Base-by-base conservation (phyloP, 768 basidiomycete species). In the Tephrocybe sp. region DNA sequence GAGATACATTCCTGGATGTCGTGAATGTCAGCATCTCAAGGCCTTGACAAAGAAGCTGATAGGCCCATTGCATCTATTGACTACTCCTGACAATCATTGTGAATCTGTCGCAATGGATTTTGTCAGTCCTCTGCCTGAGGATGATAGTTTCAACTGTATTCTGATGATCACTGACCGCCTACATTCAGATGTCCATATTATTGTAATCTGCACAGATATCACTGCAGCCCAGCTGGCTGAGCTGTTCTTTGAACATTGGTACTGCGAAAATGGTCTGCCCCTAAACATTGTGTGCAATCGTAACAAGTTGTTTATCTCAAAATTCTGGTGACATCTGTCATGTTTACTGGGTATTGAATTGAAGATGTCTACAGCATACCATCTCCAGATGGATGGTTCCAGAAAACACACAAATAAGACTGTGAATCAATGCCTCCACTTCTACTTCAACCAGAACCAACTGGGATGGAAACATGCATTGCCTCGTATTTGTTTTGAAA, bases 231-330 rank as follows among this genome's bases (percentile, higher is more conserved):
- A 62, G 0, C 17, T 64, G 1, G 68, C 65, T 0, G 40, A 31
- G 0, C n/a, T 65, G 0, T 62, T 68, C 17, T 69, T 68, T 33
- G 49, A 66, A 11, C 32, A 67, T 12, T 68, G 64, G 66, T 71
- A 67, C 48, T 68, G 66, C 39, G 56, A 70, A 35, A 69, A 71
- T 55, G 70, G 74, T 0, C 35, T 74, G 0, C 70, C 64, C 55
- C 56, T 39, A 20, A 64, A 49, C 8, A 39, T 49, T 23, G 31
- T 49, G 1, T 49, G 26, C 9, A n/a, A 35, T 20, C 13, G 22
- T 1, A 56, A 70, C 56, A 56, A 64, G 39, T 51, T 60, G 19
- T 75, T 65, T 57, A 56, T 60, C 20, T 68, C 59, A 1, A 5
- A 23, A 10, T 70, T 72, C 52, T 74, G 63, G 73, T 59, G 41